phyloP scores from a whole-genome alignment of 805 yeast species.

The Ogataea sp. region DNA sequence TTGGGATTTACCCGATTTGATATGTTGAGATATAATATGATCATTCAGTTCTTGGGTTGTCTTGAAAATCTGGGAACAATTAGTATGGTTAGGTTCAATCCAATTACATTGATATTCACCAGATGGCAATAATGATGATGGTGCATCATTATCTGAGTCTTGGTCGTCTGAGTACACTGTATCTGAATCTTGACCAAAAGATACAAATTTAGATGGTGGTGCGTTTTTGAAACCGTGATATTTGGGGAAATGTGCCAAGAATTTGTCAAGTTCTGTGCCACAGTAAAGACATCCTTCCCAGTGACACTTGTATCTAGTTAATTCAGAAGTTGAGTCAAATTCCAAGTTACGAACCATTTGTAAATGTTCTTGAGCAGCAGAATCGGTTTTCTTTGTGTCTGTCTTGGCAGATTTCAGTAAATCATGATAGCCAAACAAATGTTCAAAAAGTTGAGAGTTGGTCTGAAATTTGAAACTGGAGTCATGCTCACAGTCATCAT shows the following conservation, averaged over 20 bases:
- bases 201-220: too few relatives aligned
- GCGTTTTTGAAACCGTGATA: slow-evolving; percentile 31
- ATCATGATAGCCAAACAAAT: slow-evolving; percentile 28
- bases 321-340: slow-evolving; percentile 18
- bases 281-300: slow-evolving; percentile 68
- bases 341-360: too few relatives aligned
- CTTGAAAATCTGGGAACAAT: slow-evolving; percentile 44
- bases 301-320: slow-evolving; percentile 43
- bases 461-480: slow-evolving; percentile 19
- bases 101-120: not conserved
- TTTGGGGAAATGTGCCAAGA: slow-evolving; percentile 53
- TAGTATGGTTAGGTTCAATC: not conserved
- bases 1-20: slow-evolving; percentile 62
- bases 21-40: slow-evolving; percentile 62
- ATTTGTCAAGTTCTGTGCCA: slow-evolving; percentile 40
- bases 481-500: slow-evolving; percentile 23
- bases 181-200: too few relatives aligned
- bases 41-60: slow-evolving; percentile 56
- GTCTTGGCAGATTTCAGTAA: too few relatives aligned
- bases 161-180: too few relatives aligned
- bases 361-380: too few relatives aligned
- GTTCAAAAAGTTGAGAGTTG: slow-evolving; percentile 35
- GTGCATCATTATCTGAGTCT: too few relatives aligned
- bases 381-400: too few relatives aligned
- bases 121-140: not conserved